Conservation (phyloP, 768 basidiomycete genomes). For the Suillus ampliporus region DNA sequence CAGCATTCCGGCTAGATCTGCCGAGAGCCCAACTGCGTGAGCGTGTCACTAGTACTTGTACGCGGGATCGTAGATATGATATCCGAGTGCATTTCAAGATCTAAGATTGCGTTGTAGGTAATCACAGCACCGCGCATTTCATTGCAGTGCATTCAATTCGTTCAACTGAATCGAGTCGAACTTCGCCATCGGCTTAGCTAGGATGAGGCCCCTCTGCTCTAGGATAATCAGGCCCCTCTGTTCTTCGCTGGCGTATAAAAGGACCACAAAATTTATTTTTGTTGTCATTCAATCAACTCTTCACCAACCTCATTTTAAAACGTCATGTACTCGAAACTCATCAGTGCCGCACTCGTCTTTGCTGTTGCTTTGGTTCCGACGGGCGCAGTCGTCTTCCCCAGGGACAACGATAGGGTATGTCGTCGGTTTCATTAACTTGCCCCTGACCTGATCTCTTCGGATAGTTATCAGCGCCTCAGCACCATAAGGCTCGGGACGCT, state of each 20-base stretch:
- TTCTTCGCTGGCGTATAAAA: not conserved
- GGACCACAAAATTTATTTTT: not conserved
- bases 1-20: too few species aligned
- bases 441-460: not conserved
- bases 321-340: constrained; percentile 2
- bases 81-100: too few species aligned
- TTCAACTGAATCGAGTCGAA: not conserved
- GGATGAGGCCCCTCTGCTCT: too few species aligned
- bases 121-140: too few species aligned
- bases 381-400: not conserved
- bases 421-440: not conserved
- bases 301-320: not conserved
- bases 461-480: not conserved
- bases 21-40: not conserved
- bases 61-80: too few species aligned
- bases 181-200: too few species aligned
- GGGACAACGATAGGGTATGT: not conserved
- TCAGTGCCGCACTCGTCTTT: not conserved
- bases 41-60: too few species aligned
- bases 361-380: not conserved
- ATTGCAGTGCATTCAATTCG: too few species aligned
- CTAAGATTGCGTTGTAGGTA: too few species aligned
- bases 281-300: not conserved
- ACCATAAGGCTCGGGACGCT: not conserved
- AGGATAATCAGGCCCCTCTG: not conserved